Conservation (phyloP, 2,329 filamentous ascomycete genomes). For the Aureobasidium leucospermi region DNA sequence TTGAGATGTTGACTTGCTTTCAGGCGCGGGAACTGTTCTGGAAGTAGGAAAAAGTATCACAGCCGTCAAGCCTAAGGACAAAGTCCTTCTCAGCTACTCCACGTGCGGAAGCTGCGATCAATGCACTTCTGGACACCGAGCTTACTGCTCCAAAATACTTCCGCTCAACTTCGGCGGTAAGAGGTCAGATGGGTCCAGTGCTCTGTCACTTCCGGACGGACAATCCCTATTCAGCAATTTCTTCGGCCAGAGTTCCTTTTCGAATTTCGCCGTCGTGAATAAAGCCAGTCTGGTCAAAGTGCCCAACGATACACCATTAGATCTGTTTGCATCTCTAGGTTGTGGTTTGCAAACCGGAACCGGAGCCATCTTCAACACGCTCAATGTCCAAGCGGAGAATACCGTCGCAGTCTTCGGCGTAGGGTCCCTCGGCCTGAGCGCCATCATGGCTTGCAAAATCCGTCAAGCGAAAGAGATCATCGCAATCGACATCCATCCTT, state of each 20-base stretch:
- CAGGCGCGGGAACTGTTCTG: neutral
- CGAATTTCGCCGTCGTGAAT: conserved; percentile 25
- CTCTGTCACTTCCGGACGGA: neutral
- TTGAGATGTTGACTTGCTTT: too few species aligned
- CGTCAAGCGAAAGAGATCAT: conserved; percentile 33
- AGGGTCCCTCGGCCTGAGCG: conserved; percentile 40
- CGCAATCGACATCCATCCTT: conserved; percentile 32
- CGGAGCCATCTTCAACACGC: conserved; percentile 34
- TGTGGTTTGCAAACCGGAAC: conserved; percentile 42
- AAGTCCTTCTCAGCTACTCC: conserved; percentile 38
- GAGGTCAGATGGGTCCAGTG: neutral
- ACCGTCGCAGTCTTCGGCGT: conserved; percentile 38
- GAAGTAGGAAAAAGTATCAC: neutral
- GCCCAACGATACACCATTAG: neutral
- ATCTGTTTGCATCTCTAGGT: conserved; percentile 34
- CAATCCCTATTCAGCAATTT: conserved; percentile 22
- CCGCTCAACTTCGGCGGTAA: conserved; percentile 31
- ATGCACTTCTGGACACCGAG: conserved; percentile 37
- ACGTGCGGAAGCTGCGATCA: conserved; percentile 37
- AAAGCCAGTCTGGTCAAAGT: conserved; percentile 12
- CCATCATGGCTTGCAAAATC: conserved; percentile 44
- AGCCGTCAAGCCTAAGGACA: conserved; percentile 26
- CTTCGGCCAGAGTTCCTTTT: conserved; percentile 35
- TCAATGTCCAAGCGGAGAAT: conserved; percentile 29
- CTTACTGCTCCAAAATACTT: conserved; percentile 40